Percentiles rank a stretch among this genome's conserved stretches.
phyloP scores from a whole-genome alignment of 2,329 filamentous ascomycete species.

The Ceratocystis huliohia region DNA sequence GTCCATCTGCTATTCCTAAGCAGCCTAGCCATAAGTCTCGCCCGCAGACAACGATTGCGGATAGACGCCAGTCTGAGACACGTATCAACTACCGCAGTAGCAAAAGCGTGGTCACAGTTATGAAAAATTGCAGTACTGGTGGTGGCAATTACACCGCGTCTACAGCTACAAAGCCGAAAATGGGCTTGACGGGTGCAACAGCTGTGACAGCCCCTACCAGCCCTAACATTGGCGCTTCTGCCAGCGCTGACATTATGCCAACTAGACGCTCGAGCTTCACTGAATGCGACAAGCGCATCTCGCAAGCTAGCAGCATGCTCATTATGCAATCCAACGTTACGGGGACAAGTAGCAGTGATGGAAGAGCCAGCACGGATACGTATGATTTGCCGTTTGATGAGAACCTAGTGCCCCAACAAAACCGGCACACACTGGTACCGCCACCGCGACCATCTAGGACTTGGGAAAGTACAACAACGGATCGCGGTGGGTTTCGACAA shows the following conservation, averaged over 20 bases:
- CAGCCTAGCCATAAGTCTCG: constrained; percentile 1
- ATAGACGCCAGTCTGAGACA: constrained; percentile 24
- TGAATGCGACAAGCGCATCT: constrained; percentile 48
- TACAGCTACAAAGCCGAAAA: neutral
- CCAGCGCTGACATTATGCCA: constrained; percentile 26
- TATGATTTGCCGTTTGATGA: constrained; percentile 15
- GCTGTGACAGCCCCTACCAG: neutral
- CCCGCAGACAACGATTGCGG: constrained; percentile 27
- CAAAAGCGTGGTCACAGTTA: constrained; percentile 21
- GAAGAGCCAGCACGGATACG: constrained; percentile 14
- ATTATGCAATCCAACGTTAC: constrained; percentile 46
- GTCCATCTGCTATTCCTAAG: constrained; percentile 19
- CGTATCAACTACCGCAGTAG: constrained; percentile 3
- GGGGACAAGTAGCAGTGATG: constrained; percentile 36
- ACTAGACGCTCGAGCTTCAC: constrained; percentile 48
- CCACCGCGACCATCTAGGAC: constrained; percentile 16
- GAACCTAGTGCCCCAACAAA: neutral
- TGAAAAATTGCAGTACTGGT: constrained; percentile 23
- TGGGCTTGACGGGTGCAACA: neutral
- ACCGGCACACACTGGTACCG: constrained; percentile 13
- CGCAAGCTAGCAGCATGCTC: constrained; percentile 47
- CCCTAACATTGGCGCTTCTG: neutral
- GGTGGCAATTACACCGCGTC: neutral
- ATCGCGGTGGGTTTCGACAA: constrained; percentile 7
- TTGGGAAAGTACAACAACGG: constrained; percentile 11